Base-by-base conservation (phyloP, 208 protist species). In the Trypanosoma caninum region DNA sequence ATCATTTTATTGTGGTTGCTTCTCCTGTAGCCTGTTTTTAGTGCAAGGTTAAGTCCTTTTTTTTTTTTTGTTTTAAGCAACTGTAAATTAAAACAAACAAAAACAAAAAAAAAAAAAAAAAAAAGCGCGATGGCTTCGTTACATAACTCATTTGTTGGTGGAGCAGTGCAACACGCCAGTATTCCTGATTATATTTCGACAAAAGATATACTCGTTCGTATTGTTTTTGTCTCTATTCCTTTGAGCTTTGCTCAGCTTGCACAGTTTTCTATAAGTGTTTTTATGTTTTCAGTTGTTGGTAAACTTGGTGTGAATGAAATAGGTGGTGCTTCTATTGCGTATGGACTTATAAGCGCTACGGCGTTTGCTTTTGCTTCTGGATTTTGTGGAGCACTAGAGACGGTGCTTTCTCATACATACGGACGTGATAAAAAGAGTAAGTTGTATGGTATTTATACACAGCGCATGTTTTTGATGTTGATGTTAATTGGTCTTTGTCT, bases 321-420 rank as follows among this genome's bases (percentile, higher is more conserved):
- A 2, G 87, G 87, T 20, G 81, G 72, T 3, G 78, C 81, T 2
- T 76, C 84, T 10, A 58, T 94, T 11, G 83, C 79, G 2, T 78
- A 80, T 42, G 82, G 83, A 0, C 72, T 94, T n/a, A 76, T 94
- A 30, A 89, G 89, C 48, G 74, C 83, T n/a, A 89, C 83, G 13
- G 79, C 78, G 33, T 87, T 83, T 46, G 62, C 79, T n/a, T 81
- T 81, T 35, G 68, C 76, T 18, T 47, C 79, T 0, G 81, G 87
- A 25, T 86, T 86, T 57, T 84, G 73, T 44, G 79, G 83, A n/a
- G 83, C 81, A 1, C 71, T 91, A 23, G 78, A 94, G 72, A 94
- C 83, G 34, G 59, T 87, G 6, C 74, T 94, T 28, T 91, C 83
- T 31, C 74, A 85, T 59, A 77, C 74, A 33, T 94, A 87, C 60